Evolutionary conservation across 129 eudicot genomes (phyloP), one percentile per base, ranked within the genome.

Genomic region (Logfia minima): DNA sequence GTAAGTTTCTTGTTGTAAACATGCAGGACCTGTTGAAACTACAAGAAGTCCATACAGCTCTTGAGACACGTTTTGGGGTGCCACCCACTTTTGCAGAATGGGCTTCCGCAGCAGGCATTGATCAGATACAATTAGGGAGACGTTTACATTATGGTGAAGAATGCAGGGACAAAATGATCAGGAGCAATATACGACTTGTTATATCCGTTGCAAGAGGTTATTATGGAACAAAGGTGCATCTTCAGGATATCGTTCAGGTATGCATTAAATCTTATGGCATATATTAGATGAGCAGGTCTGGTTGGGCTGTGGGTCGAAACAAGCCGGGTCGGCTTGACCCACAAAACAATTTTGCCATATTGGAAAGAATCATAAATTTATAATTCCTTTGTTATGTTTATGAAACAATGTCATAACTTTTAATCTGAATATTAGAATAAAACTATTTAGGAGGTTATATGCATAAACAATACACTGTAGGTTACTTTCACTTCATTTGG

Each of bases 231-330:
- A 93, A 96, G n/a, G 85, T 91, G 88, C 87, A 82, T 80, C 90
- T 94, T 68, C 93, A 87, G 70, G 99, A 94, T 89, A 90, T 94
- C 66, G 96, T 94, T 82, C 99, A 91, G 96, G 99, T 94, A 83
- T n/a, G 21, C 68, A 65, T 71, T 8, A 35, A 19, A 52, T 53
- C 48, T 61, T 13, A 35, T 3, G 56, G 26, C 77, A 55, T 56
- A 4, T 5, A 34, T 7, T 32, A 73, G 31, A 41, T 41, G 55
- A 28, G 26, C 37, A 22, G 37, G 37, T 41, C 28, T 0, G 53
- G 53, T 19, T 22, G 10, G 48, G 64, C 55, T 59, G 43, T n/a
- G 18, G 45, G 70, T 65, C 8, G 19, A 56, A 24, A 14, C 22
- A 16, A 22, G 29, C 5, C 45, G 1, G n/a, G 1, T 21, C 39